Evolutionary conservation across 2,329 filamentous ascomycete species (phyloP).

Genomic region (Neonectria neomacrospora): DNA sequence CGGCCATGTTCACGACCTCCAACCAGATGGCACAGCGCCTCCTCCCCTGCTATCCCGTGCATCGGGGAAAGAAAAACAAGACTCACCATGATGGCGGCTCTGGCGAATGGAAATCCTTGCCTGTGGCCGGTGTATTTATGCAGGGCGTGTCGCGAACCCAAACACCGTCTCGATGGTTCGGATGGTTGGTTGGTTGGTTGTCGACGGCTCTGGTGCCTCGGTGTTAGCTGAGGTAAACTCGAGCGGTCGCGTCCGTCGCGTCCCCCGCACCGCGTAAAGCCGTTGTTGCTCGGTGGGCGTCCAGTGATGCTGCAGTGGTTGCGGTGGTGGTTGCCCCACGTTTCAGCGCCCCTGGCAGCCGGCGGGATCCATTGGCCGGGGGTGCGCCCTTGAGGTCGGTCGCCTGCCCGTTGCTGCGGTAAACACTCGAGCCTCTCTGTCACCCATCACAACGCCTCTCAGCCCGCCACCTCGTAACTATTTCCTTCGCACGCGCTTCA

Average conservation of each 20-base stretch:
- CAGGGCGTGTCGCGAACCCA: slow-evolving; percentile 26
- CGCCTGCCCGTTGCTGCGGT: slow-evolving; percentile 46
- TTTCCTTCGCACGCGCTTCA: neutral
- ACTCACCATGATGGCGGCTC: slow-evolving; percentile 35
- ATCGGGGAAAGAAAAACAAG: slow-evolving; percentile 7
- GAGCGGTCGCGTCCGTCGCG: slow-evolving; percentile 35
- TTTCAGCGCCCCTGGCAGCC: slow-evolving; percentile 35
- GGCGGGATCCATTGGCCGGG: slow-evolving; percentile 36
- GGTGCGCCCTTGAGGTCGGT: slow-evolving; percentile 13
- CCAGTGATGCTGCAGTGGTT: slow-evolving; percentile 17
- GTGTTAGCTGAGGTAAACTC: slow-evolving; percentile 3
- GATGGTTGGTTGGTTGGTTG: slow-evolving; percentile 34
- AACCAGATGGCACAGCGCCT: neutral
- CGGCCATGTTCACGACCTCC: slow-evolving; percentile 6
- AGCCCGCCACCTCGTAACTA: slow-evolving; percentile 22
- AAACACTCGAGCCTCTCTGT: slow-evolving; percentile 40
- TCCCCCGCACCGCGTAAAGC: slow-evolving; percentile 53
- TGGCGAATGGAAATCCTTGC: slow-evolving; percentile 13
- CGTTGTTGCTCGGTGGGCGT: slow-evolving; percentile 35
- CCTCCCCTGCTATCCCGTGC: neutral
- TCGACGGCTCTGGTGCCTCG: slow-evolving; percentile 18
- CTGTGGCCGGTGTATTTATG: slow-evolving; percentile 11
- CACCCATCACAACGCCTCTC: slow-evolving; percentile 25
- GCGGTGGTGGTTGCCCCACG: slow-evolving; percentile 29
- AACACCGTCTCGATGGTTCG: slow-evolving; percentile 23